These are phyloP conservation scores for Salix viminalis DNA, from an alignment of 345 rosid genomes.

Conservation along the genomic window DNA sequence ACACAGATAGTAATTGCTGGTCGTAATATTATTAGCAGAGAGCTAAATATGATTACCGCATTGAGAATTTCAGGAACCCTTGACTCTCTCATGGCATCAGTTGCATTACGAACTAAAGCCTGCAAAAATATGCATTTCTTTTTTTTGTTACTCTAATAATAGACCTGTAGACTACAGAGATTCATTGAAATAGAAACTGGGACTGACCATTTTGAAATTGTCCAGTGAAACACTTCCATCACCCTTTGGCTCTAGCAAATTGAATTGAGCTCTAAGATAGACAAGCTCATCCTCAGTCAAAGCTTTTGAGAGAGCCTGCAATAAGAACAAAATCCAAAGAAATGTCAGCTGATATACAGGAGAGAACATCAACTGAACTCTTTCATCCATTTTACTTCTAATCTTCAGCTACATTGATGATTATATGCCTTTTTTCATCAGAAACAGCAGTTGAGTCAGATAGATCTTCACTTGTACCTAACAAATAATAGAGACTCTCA, in stretches of 20 bases:
- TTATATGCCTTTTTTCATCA: not conserved
- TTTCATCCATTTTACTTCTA: not conserved
- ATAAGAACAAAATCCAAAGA: conserved; percentile 6
- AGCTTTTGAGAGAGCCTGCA: conserved; percentile 90
- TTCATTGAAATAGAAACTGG: conserved; percentile 5
- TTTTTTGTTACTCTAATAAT: not conserved
- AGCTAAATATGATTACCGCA: conserved; percentile 39
- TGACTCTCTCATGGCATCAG: conserved; percentile 83
- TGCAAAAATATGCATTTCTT: conserved; percentile 28
- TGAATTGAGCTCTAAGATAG: conserved; percentile 74
- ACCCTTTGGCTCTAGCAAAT: conserved; percentile 69
- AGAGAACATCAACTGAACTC: not conserved
- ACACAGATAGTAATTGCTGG: not conserved
- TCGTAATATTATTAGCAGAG: not conserved
- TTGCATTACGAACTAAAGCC: conserved; percentile 63
- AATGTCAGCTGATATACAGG: not conserved
- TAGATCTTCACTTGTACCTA: not conserved
- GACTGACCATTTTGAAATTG: conserved; percentile 65
- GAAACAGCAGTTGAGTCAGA: not conserved
- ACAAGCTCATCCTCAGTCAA: conserved; percentile 77
- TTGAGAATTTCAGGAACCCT: conserved; percentile 68
- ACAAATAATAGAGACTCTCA: not conserved
- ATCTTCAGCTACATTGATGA: not conserved
- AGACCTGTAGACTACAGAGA: not conserved
- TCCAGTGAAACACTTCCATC: conserved; percentile 71